Evolutionary conservation across 331 rosid species (phyloP).

Genomic region (Acacia concinna): DNA sequence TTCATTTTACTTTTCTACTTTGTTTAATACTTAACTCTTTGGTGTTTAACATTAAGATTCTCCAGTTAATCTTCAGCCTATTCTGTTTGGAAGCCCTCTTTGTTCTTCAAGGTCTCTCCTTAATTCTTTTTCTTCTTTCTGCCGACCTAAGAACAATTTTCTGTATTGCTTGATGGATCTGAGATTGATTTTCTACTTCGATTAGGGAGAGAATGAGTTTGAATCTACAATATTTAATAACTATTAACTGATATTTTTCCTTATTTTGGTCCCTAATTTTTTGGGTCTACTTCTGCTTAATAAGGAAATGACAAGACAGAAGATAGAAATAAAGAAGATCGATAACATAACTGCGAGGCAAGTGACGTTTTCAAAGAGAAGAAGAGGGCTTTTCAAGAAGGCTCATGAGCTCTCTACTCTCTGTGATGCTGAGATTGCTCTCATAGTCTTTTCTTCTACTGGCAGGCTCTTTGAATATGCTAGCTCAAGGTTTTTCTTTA

Average conservation of each 20-base stretch:
- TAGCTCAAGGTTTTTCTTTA: slow-evolving; percentile 36
- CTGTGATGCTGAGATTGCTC: slow-evolving; percentile 51
- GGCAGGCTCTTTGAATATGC: slow-evolving; percentile 41
- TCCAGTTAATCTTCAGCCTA: neutral
- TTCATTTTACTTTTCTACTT: neutral
- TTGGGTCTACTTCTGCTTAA: neutral
- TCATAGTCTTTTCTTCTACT: slow-evolving; percentile 47
- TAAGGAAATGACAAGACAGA: slow-evolving; percentile 37
- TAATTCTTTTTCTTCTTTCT: neutral
- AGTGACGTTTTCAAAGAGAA: slow-evolving; percentile 50
- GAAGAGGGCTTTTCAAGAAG: slow-evolving; percentile 51
- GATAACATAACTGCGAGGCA: slow-evolving; percentile 46
- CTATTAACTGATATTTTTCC: neutral
- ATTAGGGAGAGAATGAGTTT: neutral
- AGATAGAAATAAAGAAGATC: slow-evolving; percentile 47
- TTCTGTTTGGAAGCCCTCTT: neutral
- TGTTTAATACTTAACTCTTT: neutral
- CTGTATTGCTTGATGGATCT: neutral
- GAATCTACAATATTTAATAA: neutral
- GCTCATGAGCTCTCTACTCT: slow-evolving; percentile 47
- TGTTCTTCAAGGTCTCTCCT: neutral
- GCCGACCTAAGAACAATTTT: neutral
- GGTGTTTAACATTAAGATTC: neutral
- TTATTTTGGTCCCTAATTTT: neutral
- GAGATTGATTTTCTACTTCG: neutral